Percentiles rank a stretch among this genome's conserved stretches.
These are phyloP conservation scores for Boechera divaricarpa DNA, from an alignment of 345 rosid genomes.

Conservation along the genomic window DNA sequence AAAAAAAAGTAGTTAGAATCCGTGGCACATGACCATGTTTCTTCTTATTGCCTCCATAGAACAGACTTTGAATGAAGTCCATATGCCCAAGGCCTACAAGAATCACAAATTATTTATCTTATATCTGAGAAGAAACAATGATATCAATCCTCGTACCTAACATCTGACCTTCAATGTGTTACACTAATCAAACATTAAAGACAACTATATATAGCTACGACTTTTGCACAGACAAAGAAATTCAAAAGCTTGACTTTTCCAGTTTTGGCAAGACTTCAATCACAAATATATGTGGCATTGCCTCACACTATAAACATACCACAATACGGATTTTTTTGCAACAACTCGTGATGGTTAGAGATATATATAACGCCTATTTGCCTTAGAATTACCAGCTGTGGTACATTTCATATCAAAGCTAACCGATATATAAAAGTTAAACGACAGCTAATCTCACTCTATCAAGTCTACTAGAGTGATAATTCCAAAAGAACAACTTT, in stretches of 20 bases:
- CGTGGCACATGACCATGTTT: slow-evolving; percentile 16
- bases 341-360: slow-evolving; percentile 27
- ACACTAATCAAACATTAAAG: slow-evolving; percentile 42
- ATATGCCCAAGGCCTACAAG: slow-evolving; percentile 30
- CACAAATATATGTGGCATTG: slow-evolving; percentile 31
- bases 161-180: slow-evolving; percentile 39
- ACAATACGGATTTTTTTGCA: not conserved
- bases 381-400: slow-evolving; percentile 18
- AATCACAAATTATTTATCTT: slow-evolving; percentile 9
- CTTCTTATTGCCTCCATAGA: slow-evolving; percentile 14
- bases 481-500: slow-evolving; percentile 15
- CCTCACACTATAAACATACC: slow-evolving; percentile 1
- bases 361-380: not conserved
- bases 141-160: slow-evolving; percentile 47
- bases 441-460: slow-evolving; percentile 3
- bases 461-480: slow-evolving; percentile 4
- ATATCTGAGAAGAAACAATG: slow-evolving; percentile 25
- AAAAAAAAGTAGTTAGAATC: not conserved
- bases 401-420: not conserved
- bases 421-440: not conserved
- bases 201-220: slow-evolving; percentile 28
- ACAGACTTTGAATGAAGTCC: slow-evolving; percentile 5
- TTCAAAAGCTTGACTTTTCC: slow-evolving; percentile 40
- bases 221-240: slow-evolving; percentile 37
- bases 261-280: slow-evolving; percentile 35